Conservation (phyloP, 192 early-diverging fungal genomes). For the Rhizoclosmatium globosum region DNA sequence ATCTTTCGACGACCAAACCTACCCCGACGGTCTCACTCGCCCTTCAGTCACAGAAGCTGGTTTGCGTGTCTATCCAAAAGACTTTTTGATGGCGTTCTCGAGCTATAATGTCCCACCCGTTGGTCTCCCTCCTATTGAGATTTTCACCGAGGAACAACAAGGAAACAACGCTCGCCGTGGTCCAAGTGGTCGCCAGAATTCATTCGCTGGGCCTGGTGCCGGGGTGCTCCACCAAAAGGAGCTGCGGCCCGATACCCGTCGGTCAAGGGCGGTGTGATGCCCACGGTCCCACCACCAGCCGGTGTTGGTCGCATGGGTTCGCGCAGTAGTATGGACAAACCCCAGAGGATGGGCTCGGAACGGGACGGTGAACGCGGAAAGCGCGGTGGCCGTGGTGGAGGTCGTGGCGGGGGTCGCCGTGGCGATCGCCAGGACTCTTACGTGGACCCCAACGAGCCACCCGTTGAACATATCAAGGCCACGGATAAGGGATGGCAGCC, state of each 20-base stretch:
- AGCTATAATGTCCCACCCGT: conserved; percentile 70
- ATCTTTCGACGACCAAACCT: conserved; percentile 55
- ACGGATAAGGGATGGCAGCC: conserved; percentile 86
- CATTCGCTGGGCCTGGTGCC: conserved; percentile 10
- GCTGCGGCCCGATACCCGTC: neutral
- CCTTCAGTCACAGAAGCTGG: conserved; percentile 58
- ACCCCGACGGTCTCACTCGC: conserved; percentile 55
- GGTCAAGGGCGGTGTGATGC: conserved; percentile 20
- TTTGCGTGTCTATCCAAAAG: conserved; percentile 71
- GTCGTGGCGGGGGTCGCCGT: conserved; percentile 38
- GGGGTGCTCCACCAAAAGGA: conserved; percentile 10
- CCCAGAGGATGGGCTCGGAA: conserved; percentile 26
- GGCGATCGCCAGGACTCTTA: neutral
- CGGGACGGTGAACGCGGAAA: conserved; percentile 21
- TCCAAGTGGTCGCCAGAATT: conserved; percentile 41
- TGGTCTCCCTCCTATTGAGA: conserved; percentile 55
- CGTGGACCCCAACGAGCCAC: conserved; percentile 12
- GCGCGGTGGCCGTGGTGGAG: conserved; percentile 13
- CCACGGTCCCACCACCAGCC: conserved; percentile 9
- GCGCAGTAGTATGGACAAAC: neutral
- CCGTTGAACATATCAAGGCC: conserved; percentile 80
- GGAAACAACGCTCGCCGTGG: conserved; percentile 48
- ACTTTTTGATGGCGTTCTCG: conserved; percentile 84
- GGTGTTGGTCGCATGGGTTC: conserved; percentile 10
- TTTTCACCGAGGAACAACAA: conserved; percentile 55